phyloP scores from a whole-genome alignment of 345 rosid species.

The Citrus hindsii region DNA sequence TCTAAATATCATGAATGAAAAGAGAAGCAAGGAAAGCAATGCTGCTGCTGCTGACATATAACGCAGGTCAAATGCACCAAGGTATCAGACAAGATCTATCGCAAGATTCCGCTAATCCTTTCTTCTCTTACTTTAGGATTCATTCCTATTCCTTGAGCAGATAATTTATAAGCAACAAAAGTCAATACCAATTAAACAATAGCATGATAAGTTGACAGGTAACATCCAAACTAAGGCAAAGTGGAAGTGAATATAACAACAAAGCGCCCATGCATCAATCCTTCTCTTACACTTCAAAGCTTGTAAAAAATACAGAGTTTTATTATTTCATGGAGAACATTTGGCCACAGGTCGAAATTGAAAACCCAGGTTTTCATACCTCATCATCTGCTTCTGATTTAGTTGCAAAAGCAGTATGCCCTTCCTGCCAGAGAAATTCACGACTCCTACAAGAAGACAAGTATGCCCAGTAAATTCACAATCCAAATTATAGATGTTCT shows the following conservation, averaged over 20 bases:
- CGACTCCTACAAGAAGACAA: constrained; percentile 69
- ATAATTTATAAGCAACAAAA: background rate
- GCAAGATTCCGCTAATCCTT: background rate
- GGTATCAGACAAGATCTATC: background rate
- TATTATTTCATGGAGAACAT: background rate
- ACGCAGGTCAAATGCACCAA: background rate
- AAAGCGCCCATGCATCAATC: background rate
- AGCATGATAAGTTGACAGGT: background rate
- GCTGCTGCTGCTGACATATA: background rate
- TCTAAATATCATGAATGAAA: background rate
- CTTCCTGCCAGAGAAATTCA: constrained; percentile 99
- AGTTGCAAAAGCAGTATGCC: constrained; percentile 94
- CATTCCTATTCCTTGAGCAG: background rate
- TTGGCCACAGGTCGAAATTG: constrained; percentile 8
- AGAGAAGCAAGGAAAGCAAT: background rate
- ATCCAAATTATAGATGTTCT: background rate
- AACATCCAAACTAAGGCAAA: background rate
- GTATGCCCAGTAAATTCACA: background rate
- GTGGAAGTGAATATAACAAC: background rate
- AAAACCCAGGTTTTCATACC: constrained; percentile 38
- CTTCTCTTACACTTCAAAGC: background rate
- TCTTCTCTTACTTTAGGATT: background rate
- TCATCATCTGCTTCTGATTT: constrained; percentile 84
- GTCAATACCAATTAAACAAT: background rate
- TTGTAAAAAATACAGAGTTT: background rate